Evolutionary conservation across 140 eudicot species (phyloP), one percentile per base, ranked within the genome.

Genomic region (Flaveria floridana): DNA sequence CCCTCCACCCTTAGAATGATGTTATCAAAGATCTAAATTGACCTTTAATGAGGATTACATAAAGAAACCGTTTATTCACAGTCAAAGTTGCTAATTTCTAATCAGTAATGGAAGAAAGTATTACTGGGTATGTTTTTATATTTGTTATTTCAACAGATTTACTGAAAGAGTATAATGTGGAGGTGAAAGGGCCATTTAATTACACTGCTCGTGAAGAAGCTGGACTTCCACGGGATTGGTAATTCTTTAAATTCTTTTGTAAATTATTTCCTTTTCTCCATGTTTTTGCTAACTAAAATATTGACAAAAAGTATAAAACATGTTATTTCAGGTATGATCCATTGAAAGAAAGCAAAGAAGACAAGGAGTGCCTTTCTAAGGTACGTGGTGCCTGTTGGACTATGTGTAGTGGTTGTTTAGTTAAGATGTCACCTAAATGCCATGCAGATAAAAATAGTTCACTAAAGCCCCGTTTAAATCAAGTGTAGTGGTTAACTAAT

Each of bases 141-240:
- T 11, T 76, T 26, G 7, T 19, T 58, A 50, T 6, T 66, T 65
- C 51, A 26, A 82, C 85, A 94, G 99, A 87, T 37, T 59, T 94
- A 52, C 69, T 94, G 51, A 78, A 76, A 61, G 96, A 90, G 84
- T 94, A 94, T 67, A 87, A 88, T n/a, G 89, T 94, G 39, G 97
- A 86, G 81, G 75, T 84, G 39, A 94, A 94, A 85, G 99, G 99
- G 52, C 97, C 99, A 19, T 94, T 90, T 81, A 90, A 94, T 79
- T 68, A 88, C 78, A 41, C 81, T 50, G 97, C 99, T 72, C 82
- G 97, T 68, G 87, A 88, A 70, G 85, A 84, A 81, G 99, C 97
- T 52, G 99, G 99, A 39, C 82, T 94, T 59, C 99, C 99, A 2
- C 91, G 87, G 12, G 90, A 90, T 41, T 94, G 99, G 99, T 92